Percentiles rank a stretch among this genome's conserved stretches.
Conservation (phyloP, 176 grass and related monocot genomes). For the Cenchrus fungigraminus region DNA sequence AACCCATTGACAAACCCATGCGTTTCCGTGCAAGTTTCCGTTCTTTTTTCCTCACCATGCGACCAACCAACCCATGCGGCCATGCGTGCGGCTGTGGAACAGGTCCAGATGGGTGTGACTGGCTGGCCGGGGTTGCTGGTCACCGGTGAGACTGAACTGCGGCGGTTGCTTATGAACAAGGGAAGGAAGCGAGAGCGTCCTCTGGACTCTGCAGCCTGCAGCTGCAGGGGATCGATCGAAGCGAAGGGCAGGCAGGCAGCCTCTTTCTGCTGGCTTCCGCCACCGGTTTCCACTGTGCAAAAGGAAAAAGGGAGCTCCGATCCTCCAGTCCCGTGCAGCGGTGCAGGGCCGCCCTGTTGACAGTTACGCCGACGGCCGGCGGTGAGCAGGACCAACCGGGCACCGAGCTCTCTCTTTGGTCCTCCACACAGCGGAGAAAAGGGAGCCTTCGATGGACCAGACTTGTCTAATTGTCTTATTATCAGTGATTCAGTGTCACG, state of each 20-base stretch:
- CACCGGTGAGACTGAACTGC: background rate
- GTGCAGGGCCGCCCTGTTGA: too few relatives aligned
- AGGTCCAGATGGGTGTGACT: constrained; percentile 22
- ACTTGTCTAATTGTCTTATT: too few relatives aligned
- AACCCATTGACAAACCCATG: background rate
- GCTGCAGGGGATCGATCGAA: background rate
- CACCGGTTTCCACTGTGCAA: constrained; percentile 28
- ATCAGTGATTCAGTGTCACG: background rate
- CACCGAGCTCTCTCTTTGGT: background rate
- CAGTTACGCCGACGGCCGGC: background rate
- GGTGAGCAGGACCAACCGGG: too few relatives aligned
- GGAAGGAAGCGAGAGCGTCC: constrained; percentile 51
- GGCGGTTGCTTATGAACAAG: constrained; percentile 50
- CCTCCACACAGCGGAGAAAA: background rate
- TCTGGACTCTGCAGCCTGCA: background rate
- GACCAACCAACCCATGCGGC: too few relatives aligned
- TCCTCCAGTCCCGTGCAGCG: background rate
- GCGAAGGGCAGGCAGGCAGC: background rate
- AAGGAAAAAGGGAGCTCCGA: background rate
- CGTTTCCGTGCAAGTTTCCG: background rate
- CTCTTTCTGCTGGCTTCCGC: background rate
- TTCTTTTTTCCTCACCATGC: background rate
- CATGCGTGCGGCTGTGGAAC: constrained; percentile 3
- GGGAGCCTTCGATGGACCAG: too few relatives aligned
- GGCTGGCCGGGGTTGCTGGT: background rate